Evolutionary conservation across 306 rosid genomes (phyloP).

Genomic region (Betula pendula): DNA sequence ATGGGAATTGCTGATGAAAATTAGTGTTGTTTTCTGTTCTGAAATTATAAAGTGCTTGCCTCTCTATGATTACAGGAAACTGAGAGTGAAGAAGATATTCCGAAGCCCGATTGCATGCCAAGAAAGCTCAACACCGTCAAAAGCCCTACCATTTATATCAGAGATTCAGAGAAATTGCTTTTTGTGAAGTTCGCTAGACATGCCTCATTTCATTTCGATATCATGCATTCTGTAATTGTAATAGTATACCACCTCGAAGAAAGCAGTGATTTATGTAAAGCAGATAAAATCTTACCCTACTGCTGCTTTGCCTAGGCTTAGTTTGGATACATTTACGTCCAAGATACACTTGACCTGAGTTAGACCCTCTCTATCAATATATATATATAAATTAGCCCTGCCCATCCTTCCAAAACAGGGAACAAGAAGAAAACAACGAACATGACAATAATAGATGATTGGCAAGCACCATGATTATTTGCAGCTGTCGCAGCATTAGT

Average conservation of each 20-base stretch:
- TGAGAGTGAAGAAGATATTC: constrained; percentile 86
- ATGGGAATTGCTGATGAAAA: too few relatives aligned
- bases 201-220: too few relatives aligned
- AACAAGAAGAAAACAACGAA: background rate
- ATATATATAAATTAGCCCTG: background rate
- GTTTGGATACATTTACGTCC: background rate
- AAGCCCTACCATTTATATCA: background rate
- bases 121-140: background rate
- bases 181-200: background rate
- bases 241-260: background rate
- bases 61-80: constrained; percentile 56
- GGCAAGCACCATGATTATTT: background rate
- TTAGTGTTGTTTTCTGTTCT: too few relatives aligned
- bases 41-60: too few relatives aligned
- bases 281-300: background rate
- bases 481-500: background rate
- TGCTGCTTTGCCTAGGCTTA: background rate
- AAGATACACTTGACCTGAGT: background rate
- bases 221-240: background rate
- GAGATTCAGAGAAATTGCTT: background rate
- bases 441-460: background rate
- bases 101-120: background rate
- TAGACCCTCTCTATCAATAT: background rate
- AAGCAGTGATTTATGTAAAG: background rate
- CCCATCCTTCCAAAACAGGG: background rate